These are phyloP conservation scores for Candida glucosophila DNA, from an alignment of 1,139 yeast genomes.

Conservation along the genomic window DNA sequence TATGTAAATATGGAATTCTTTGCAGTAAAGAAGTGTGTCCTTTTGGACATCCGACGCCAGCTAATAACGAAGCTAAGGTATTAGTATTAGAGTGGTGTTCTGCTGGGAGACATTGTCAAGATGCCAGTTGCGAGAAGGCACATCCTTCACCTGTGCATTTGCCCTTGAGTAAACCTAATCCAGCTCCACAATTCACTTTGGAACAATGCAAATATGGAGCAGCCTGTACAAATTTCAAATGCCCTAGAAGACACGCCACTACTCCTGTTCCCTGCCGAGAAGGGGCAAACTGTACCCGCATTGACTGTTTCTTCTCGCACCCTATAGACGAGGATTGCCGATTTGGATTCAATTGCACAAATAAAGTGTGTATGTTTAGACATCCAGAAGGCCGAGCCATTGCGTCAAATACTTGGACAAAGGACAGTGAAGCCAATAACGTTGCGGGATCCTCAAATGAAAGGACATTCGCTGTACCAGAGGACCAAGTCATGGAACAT, in stretches of 20 bases:
- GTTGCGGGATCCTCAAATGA: conserved; percentile 32
- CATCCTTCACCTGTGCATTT: conserved; percentile 60
- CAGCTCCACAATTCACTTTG: conserved; percentile 46
- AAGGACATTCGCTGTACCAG: conserved; percentile 72
- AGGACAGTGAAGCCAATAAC: conserved; percentile 12
- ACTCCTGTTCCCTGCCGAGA: conserved; percentile 69
- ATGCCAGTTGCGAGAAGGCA: conserved; percentile 57
- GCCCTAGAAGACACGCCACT: conserved; percentile 81
- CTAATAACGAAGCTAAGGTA: conserved; percentile 65
- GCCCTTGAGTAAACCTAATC: conserved; percentile 12
- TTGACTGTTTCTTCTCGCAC: conserved; percentile 76
- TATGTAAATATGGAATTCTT: conserved; percentile 68
- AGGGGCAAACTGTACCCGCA: conserved; percentile 67
- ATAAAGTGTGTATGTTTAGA: conserved; percentile 57
- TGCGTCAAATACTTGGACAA: conserved; percentile 38
- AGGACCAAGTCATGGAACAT: conserved; percentile 65
- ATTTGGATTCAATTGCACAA: conserved; percentile 67
- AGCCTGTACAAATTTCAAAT: conserved; percentile 65
- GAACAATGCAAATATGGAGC: conserved; percentile 79
- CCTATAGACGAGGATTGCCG: conserved; percentile 75
- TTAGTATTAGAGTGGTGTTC: conserved; percentile 69
- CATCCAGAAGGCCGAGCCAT: conserved; percentile 66
- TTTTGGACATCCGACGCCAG: conserved; percentile 88
- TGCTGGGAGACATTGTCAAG: conserved; percentile 54
- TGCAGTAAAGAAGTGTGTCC: conserved; percentile 77